Percentiles rank a stretch among this genome's conserved stretches.
Conservation (phyloP, 176 grass and related monocot genomes). For the Carex kokanica region DNA sequence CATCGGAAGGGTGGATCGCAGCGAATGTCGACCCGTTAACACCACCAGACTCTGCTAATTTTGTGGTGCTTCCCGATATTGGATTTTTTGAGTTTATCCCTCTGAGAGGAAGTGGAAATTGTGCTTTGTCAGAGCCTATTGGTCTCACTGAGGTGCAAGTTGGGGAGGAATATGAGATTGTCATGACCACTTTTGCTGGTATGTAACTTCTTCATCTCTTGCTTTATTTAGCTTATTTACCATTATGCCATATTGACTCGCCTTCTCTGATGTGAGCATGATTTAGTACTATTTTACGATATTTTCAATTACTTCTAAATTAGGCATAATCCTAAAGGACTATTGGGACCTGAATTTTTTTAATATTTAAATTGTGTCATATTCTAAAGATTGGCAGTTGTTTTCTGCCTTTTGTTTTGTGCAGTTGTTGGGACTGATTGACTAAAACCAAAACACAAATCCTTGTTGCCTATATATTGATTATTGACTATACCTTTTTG, state of each 20-base stretch:
- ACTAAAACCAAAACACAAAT: slow-evolving; percentile 8
- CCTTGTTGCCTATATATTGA: background rate
- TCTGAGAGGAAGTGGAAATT: slow-evolving; percentile 23
- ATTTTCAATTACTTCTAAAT: background rate
- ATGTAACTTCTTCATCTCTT: slow-evolving; percentile 5
- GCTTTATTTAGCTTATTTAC: slow-evolving; percentile 19
- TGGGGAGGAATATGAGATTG: slow-evolving; percentile 79
- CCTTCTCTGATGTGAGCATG: slow-evolving; percentile 12
- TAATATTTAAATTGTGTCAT: background rate
- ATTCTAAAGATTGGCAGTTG: background rate
- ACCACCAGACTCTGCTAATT: slow-evolving; percentile 57
- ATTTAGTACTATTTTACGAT: background rate
- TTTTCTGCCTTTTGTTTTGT: background rate
- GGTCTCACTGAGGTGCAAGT: slow-evolving; percentile 62
- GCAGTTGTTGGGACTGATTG: slow-evolving; percentile 1
- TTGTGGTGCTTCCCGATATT: slow-evolving; percentile 81
- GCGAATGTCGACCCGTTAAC: slow-evolving; percentile 53
- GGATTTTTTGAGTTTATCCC: slow-evolving; percentile 95
- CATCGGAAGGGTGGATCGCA: slow-evolving; percentile 82
- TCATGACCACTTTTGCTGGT: slow-evolving; percentile 93
- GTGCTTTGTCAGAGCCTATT: slow-evolving; percentile 45
- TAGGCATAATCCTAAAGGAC: no score
- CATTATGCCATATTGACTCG: slow-evolving; percentile 8
- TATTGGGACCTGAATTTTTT: no score
- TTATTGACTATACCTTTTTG: background rate